These are phyloP conservation scores for Corrigiola litoralis DNA, from an alignment of 179 eudicot genomes.

Conservation along the genomic window DNA sequence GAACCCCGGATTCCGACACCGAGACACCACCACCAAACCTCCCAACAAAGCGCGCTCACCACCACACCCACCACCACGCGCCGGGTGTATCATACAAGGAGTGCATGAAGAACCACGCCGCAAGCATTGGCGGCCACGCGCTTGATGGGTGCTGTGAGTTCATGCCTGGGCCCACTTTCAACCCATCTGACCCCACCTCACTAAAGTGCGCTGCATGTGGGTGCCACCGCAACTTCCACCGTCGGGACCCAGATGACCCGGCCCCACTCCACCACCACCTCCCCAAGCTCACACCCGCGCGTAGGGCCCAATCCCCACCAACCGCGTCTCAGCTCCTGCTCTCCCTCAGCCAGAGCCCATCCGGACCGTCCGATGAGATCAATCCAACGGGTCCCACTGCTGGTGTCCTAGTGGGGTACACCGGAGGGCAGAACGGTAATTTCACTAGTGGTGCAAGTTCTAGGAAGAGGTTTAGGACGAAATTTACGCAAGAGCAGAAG, in stretches of 20 bases:
- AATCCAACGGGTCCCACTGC: slow-evolving; percentile 5
- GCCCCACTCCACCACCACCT: slow-evolving; percentile 30
- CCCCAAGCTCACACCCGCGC: slow-evolving; percentile 14
- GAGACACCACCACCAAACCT: slow-evolving; percentile 28
- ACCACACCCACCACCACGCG: slow-evolving; percentile 11
- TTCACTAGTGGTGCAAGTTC: background rate
- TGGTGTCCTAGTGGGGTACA: background rate
- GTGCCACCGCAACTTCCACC: slow-evolving; percentile 50
- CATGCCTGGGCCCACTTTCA: slow-evolving; percentile 37
- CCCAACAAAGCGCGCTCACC: slow-evolving; percentile 11
- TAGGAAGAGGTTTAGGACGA: slow-evolving; percentile 36
- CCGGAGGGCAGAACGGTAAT: slow-evolving; percentile 13
- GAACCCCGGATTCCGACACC: slow-evolving; percentile 26
- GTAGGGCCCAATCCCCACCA: slow-evolving; percentile 22
- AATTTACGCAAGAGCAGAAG: slow-evolving; percentile 36
- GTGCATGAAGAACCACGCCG: slow-evolving; percentile 47
- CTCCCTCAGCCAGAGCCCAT: slow-evolving; percentile 28
- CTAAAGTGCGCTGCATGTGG: slow-evolving; percentile 48
- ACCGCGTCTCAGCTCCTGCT: slow-evolving; percentile 27
- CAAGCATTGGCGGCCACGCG: slow-evolving; percentile 43
- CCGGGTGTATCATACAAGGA: slow-evolving; percentile 33
- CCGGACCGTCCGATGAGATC: slow-evolving; percentile 21
- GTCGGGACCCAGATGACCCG: slow-evolving; percentile 45
- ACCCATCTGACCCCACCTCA: slow-evolving; percentile 23
- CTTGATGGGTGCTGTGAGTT: slow-evolving; percentile 44